Conservation (phyloP, 371 early-diverging fungal species). For the Vairimorpha necatrix region DNA sequence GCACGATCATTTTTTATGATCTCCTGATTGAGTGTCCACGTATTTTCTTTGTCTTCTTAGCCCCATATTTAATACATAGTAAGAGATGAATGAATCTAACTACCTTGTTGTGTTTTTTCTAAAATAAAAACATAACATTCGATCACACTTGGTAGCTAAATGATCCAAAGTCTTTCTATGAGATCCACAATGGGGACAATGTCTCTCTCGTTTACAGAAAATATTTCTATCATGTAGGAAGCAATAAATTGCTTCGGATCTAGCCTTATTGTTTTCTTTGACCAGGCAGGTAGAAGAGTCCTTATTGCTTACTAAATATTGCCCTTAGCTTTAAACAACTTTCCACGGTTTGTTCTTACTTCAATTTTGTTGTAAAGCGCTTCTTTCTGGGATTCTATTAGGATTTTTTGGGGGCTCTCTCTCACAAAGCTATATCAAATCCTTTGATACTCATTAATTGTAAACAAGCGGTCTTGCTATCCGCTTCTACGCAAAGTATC, state of each 20-base stretch:
- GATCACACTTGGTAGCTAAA: constrained; percentile 3
- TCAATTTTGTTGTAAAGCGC: not conserved
- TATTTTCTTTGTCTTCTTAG: not conserved
- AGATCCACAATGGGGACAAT: not conserved
- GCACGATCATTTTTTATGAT: not conserved
- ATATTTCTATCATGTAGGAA: constrained; percentile 3
- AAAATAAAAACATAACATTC: not conserved
- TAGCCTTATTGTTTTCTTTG: constrained; percentile 5
- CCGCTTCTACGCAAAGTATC: not conserved
- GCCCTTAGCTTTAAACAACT: constrained; percentile 2
- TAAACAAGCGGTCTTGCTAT: not conserved
- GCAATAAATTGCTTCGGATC: not conserved
- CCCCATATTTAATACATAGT: not conserved
- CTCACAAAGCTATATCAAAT: not conserved
- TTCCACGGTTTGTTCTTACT: not conserved
- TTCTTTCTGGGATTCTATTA: not conserved
- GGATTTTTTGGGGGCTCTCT: not conserved
- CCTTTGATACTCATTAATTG: not conserved
- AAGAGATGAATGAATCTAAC: not conserved
- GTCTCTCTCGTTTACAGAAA: not conserved
- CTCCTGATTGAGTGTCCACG: constrained; percentile 12
- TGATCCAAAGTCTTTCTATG: constrained; percentile 3
- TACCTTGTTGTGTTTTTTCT: constrained; percentile 1
- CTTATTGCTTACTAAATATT: not conserved
- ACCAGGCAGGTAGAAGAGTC: not conserved